Percentiles rank a stretch among this genome's conserved stretches.
phyloP scores from a whole-genome alignment of 1,284 basidiomycete genomes.

The Mycena sp. region DNA sequence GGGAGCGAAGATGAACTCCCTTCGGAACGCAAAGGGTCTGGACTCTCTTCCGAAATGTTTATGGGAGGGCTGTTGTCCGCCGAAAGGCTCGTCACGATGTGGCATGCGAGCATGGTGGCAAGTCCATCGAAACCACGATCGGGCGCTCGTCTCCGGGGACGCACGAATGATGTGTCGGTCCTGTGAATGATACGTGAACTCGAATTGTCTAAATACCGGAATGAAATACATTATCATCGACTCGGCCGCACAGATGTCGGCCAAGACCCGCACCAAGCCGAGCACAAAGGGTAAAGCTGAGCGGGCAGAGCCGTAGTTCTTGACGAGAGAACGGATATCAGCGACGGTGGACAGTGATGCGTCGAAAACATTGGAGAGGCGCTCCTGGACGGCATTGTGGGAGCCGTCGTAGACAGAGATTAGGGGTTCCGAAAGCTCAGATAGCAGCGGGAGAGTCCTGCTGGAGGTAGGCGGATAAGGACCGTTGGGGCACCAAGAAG shows the following conservation, averaged over 20 bases:
- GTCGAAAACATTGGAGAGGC: neutral
- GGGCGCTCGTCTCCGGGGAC: neutral
- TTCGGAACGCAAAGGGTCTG: too few relatives aligned
- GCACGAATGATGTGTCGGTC: neutral
- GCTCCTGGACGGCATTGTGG: neutral
- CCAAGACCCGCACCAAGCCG: neutral
- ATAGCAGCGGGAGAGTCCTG: neutral
- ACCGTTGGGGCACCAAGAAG: too few relatives aligned
- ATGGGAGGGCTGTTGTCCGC: too few relatives aligned
- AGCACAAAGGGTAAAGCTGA: neutral
- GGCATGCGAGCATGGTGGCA: constrained; percentile 1
- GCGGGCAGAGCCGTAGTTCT: neutral
- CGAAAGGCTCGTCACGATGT: neutral
- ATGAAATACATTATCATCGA: neutral
- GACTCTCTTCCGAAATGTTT: too few relatives aligned
- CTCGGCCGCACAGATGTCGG: neutral
- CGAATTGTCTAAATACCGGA: neutral
- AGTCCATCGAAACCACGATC: neutral
- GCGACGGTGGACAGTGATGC: neutral
- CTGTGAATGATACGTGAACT: neutral
- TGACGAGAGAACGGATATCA: neutral
- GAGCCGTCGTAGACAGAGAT: neutral
- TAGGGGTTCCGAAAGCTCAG: neutral
- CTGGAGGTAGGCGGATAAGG: neutral
- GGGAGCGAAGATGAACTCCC: neutral